Base-by-base conservation (phyloP, 108 stramenopile genomes). In the Hondaea fermentalgiana region DNA sequence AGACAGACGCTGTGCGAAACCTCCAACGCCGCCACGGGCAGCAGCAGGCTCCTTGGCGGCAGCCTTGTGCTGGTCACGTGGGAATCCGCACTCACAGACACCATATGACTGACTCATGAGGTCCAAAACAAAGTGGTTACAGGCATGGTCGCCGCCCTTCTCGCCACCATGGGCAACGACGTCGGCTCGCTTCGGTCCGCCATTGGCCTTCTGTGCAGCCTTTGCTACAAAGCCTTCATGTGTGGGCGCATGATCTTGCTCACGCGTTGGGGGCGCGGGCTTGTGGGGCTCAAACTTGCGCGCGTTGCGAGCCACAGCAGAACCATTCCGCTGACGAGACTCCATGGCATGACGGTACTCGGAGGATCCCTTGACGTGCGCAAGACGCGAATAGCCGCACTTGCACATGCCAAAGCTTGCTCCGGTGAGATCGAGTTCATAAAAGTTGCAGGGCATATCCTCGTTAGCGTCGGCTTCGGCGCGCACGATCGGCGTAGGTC, bases 331-430 rank as follows among this genome's bases (percentile, higher is more conserved):
- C 64, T 35, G 10, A 23, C 49, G 49, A 35, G n/a, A 12, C 76
- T 83, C 76, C 49, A 45, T 35, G 12, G 76, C 76, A 6, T 35
- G 19, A 12, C 76, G 76, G 76, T 83, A 53, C 76, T 83, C 76
- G 19, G 76, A 45, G 12, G 49, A 53, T 6, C 76, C 76, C 76
- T 83, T 83, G 49, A 83, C 51, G 28, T 83, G 76, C 49, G 76
- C 76, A 12, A 83, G 76, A 43, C 76, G 76, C n/a, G 49, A 53
- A 45, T 53, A 83, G 17, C 76, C 76, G 28, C 76, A 83, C 4
- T 83, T 83, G 76, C 76, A 83, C 76, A 83, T 53, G 51, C 76
- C 76, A 83, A 83, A 83, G 76, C 17, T 28, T 43, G 49, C 51
- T 12, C 76, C 76, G 45, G 76, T 83, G 12, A 83, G 45, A 23